These are phyloP conservation scores for Juglanconis oblonga DNA, from an alignment of 2,329 filamentous ascomycete species.

Conservation along the genomic window DNA sequence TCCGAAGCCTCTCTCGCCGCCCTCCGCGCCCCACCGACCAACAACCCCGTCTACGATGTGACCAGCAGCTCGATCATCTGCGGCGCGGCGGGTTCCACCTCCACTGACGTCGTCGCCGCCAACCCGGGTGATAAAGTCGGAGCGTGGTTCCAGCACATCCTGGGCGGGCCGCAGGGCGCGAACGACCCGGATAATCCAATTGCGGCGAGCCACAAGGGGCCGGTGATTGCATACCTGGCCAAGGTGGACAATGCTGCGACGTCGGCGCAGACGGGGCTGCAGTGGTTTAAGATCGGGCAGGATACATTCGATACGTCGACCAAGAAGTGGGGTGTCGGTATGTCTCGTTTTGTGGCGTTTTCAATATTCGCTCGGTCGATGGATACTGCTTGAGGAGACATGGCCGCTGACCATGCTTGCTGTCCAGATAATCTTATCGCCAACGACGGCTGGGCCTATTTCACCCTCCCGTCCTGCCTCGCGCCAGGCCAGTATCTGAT, in stretches of 20 bases:
- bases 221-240: constrained; percentile 50
- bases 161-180: constrained; percentile 49
- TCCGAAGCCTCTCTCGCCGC: constrained; percentile 42
- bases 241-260: constrained; percentile 50
- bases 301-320: constrained; percentile 42
- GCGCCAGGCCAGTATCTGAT: constrained; percentile 54
- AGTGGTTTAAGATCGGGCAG: constrained; percentile 56
- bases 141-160: constrained; percentile 50
- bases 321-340: constrained; percentile 44
- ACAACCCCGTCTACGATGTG: constrained; percentile 52
- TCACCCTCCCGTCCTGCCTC: constrained; percentile 48
- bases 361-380: too few species aligned
- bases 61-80: constrained; percentile 48
- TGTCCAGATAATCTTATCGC: constrained; percentile 36
- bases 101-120: constrained; percentile 43
- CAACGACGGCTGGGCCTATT: constrained; percentile 43
- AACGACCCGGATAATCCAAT: constrained; percentile 53
- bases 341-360: neutral
- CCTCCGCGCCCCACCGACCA: constrained; percentile 47
- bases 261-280: constrained; percentile 36
- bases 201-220: constrained; percentile 52
- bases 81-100: constrained; percentile 41
- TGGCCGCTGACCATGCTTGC: neutral
- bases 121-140: constrained; percentile 50
- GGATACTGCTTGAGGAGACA: neutral